Evolutionary conservation across 2,329 filamentous ascomycete genomes (phyloP).

Genomic region (Ophiostoma australiae): DNA sequence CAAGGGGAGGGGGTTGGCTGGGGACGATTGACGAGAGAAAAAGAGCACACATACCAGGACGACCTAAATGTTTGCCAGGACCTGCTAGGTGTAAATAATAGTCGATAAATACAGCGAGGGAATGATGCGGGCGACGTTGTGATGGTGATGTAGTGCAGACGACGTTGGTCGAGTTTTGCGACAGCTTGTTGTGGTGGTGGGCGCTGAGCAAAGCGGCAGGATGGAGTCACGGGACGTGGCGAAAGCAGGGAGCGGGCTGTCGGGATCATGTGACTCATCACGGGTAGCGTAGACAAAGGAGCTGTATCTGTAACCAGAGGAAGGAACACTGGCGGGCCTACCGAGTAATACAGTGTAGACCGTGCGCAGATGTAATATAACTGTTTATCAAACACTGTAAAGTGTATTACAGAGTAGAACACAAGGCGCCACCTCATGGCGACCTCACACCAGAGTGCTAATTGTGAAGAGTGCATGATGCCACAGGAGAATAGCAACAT

Average conservation of each 20-base stretch:
- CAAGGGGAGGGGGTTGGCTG: neutral
- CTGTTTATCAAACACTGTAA: neutral
- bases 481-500: neutral
- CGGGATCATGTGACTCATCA: slow-evolving; percentile 10
- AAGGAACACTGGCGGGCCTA: neutral
- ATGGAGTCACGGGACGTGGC: slow-evolving; percentile 22
- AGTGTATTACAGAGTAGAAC: too few species aligned
- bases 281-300: neutral
- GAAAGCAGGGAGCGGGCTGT: neutral
- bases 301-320: neutral
- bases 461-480: neutral
- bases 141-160: slow-evolving; percentile 26
- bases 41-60: slow-evolving; percentile 20
- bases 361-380: neutral
- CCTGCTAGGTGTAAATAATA: slow-evolving; percentile 28
- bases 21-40: neutral
- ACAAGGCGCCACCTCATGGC: neutral
- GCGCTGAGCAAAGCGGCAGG: slow-evolving; percentile 21
- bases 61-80: slow-evolving; percentile 24
- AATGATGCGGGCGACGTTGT: slow-evolving; percentile 32
- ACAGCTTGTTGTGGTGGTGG: slow-evolving; percentile 30
- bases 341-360: neutral
- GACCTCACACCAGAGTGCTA: neutral
- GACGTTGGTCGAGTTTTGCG: slow-evolving; percentile 28
- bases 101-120: slow-evolving; percentile 33